phyloP scores from a whole-genome alignment of 2,329 filamentous ascomycete genomes.

The Botryotinia globosa region DNA sequence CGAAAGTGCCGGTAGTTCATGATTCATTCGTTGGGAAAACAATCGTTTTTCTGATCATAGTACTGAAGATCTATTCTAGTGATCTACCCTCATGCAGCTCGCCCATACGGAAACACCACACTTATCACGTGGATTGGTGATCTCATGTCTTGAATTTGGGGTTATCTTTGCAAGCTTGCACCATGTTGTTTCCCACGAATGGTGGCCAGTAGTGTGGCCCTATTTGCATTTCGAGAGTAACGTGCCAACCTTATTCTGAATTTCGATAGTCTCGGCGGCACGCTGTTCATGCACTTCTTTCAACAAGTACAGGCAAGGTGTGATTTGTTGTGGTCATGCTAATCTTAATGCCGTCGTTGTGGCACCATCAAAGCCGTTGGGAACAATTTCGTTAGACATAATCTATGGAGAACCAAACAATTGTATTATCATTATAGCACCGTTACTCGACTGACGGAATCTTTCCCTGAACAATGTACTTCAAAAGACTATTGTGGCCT shows the following conservation, averaged over 20 bases:
- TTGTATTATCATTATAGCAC: not conserved
- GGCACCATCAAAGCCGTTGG: not conserved
- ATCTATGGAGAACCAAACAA: not conserved
- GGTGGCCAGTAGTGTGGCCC: not conserved
- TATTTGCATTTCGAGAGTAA: not conserved
- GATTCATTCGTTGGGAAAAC: not conserved
- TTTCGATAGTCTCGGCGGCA: constrained; percentile 2
- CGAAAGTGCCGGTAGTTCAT: not conserved
- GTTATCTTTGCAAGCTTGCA: constrained; percentile 1
- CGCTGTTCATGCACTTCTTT: constrained; percentile 3
- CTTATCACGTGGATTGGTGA: not conserved
- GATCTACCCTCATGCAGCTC: not conserved
- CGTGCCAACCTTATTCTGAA: constrained; percentile 1
- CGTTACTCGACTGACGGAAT: not conserved
- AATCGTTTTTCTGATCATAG: not conserved
- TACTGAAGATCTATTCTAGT: not conserved
- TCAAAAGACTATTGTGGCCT: not conserved
- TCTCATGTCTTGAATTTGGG: not conserved
- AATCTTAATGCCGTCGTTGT: not conserved
- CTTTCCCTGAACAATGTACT: not conserved
- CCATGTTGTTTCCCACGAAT: not conserved
- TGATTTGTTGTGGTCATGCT: not conserved
- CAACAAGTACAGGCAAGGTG: not conserved
- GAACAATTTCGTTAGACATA: too few species aligned
- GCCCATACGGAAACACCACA: not conserved